A percentile compares a stretch with the other conserved stretches of the same genome.
Conservation (phyloP, 140 eudicot species). For the Anethum foeniculum region DNA sequence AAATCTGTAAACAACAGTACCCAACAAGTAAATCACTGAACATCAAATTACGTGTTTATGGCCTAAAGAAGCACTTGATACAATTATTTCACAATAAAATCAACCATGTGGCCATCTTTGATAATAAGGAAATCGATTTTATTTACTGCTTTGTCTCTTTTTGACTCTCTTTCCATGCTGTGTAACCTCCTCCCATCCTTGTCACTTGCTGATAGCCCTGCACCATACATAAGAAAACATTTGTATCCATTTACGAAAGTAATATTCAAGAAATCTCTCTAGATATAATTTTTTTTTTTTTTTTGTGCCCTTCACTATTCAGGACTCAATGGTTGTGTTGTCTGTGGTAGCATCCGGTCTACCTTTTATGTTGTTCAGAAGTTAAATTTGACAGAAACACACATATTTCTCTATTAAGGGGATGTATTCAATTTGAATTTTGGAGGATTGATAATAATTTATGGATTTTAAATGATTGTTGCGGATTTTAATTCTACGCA, state of each 20-base stretch:
- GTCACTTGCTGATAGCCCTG: constrained; percentile 37
- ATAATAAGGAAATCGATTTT: constrained; percentile 24
- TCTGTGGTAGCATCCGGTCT: no score
- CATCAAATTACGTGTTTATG: not conserved
- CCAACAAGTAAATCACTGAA: not conserved
- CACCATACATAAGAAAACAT: constrained; percentile 12
- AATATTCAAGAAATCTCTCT: not conserved
- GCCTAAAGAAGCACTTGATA: not conserved
- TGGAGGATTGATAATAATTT: no score
- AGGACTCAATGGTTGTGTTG: no score
- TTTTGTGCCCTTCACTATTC: no score
- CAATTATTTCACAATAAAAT: not conserved
- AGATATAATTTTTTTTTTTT: not conserved
- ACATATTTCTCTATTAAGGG: no score
- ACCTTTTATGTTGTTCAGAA: no score
- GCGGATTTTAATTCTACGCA: no score
- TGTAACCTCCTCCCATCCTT: constrained; percentile 49
- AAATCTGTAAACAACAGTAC: not conserved
- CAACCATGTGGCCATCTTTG: constrained; percentile 11
- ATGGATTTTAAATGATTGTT: no score
- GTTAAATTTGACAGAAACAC: no score
- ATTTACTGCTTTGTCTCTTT: constrained; percentile 24
- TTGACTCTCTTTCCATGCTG: constrained; percentile 40
- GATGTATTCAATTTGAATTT: no score
- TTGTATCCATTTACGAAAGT: not conserved